Evolutionary conservation across 345 rosid species (phyloP), one percentile per base, ranked within the genome.

Genomic region (Aquilaria sinensis): DNA sequence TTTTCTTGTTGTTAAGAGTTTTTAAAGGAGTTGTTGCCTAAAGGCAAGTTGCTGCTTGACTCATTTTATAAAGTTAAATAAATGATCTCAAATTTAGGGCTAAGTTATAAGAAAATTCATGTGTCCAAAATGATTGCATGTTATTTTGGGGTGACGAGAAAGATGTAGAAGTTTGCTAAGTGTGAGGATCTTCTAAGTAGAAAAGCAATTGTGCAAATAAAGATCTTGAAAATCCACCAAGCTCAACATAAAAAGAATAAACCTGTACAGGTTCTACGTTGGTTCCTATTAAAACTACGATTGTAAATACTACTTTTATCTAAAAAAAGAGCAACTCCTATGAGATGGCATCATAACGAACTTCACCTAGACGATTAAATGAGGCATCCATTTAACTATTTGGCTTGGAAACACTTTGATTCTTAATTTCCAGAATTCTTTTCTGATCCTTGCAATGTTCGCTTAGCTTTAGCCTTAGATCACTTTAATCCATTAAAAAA

Each of bases 331-430:
- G 43, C 66, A 1, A 4, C 5, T 11, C 11, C 9, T 6, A 70
- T 70, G 59, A 15, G 58, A 12, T 64, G 69, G 74, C 68, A 70
- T 60, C 16, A 59, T 14, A 62, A 23, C 55, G 16, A 29, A 10
- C 3, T 34, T 47, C 10, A 12, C 9, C 5, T 10, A 57, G 54
- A 64, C 41, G 37, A 51, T 0, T 5, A 12, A 2, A 9, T 58
- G 16, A 41, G 60, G 13, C 69, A 70, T 37, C 60, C 65, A 29
- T 47, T 23, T 13, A 55, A 64, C 57, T 29, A 53, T 2, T 9
- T 6, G 5, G 57, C 69, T 1, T 70, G 65, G 60, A 58, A 70
- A 33, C 3, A 51, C 1, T 70, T 70, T 43, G 60, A 64, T 16
- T 45, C 13, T 10, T 1, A 2, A 7, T n/a, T 51, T 32, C 47